Conservation (phyloP, 2,329 filamentous ascomycete genomes). For the Zymoseptoria pseudotritici region DNA sequence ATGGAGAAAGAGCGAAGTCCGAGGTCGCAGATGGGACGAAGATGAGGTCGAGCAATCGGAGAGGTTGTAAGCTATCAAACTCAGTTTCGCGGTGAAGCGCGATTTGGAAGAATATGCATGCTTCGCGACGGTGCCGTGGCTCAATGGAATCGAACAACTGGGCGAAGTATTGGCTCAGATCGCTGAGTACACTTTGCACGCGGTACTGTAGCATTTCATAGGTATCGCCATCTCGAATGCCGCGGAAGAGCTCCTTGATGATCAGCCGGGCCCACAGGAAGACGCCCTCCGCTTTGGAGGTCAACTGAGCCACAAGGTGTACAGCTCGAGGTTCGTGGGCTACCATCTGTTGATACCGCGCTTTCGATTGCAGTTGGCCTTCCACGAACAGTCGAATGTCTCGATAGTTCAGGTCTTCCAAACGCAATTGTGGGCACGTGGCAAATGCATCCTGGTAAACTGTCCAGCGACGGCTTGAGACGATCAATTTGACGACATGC, state of each 20-base stretch:
- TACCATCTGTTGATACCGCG: neutral
- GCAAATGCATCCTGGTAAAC: slow-evolving; percentile 2
- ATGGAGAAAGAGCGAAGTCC: slow-evolving; percentile 2
- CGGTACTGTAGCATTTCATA: neutral
- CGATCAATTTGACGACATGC: neutral
- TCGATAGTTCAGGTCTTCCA: slow-evolving; percentile 1
- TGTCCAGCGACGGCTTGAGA: slow-evolving; percentile 3
- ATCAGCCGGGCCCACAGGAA: slow-evolving; percentile 2
- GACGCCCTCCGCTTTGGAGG: slow-evolving; percentile 1
- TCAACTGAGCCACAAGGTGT: neutral
- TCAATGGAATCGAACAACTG: slow-evolving; percentile 5
- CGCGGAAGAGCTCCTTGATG: slow-evolving; percentile 1
- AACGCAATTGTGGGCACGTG: slow-evolving; percentile 1
- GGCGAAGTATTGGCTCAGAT: slow-evolving; percentile 6
- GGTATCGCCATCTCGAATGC: slow-evolving; percentile 7
- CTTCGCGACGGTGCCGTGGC: slow-evolving; percentile 2
- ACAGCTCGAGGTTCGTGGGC: neutral
- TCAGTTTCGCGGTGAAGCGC: slow-evolving; percentile 5
- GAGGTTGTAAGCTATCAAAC: slow-evolving; percentile 2
- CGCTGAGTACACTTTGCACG: slow-evolving; percentile 1
- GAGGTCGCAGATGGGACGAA: slow-evolving; percentile 2
- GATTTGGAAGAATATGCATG: slow-evolving; percentile 4
- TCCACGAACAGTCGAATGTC: slow-evolving; percentile 1
- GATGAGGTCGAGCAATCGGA: slow-evolving; percentile 4
- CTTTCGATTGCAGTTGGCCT: neutral